Evolutionary conservation across 805 yeast genomes (phyloP), one percentile per base, ranked within the genome.

Genomic region (Pichia cephalocereana): DNA sequence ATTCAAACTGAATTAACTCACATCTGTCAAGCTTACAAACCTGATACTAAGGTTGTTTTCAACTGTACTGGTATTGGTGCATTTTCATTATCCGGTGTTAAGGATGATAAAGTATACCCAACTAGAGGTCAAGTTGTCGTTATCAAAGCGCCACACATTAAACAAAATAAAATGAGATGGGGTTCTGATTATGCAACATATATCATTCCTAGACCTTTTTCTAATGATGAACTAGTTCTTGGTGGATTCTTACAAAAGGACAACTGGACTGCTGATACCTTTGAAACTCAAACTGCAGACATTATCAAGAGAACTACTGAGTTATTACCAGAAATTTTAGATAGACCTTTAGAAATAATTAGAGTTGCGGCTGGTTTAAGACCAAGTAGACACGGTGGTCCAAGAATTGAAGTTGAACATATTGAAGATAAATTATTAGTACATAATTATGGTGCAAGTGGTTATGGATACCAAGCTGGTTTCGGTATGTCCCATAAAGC

Each of bases 41-140:
- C 59, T 11, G 46, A 60, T 2, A 70, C 80, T 2, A 62, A 70
- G 40, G 68, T 64, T 7, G 82, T 84, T 9, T 82, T 85, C 72
- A 86, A 86, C 57, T 85, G 95, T 62, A 72, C 89, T 0, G 95
- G 95, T 8, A 68, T 83, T 19, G 86, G 89, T 11, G 85, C 93
- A 2, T 69, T 69, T 43, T 60, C 63, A 2, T 65, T 86, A 7
- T 80, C 80, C 8, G 93, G 90, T 12, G 86, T 83, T 17, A 65
- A 68, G 19, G 95, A 86, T 58, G 52, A 66, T 9, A 65, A 67
- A 1, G 75, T 82, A 18, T 83, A 80, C 54, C 91, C 95, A 8
- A 78, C 86, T 0, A 70, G 95, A 50, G 95, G 95, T 6, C 95
- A 86, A 59, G 88, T 85, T 27, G 82, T 84, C 18, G 81, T 84